Conservation (phyloP, 2,329 filamentous ascomycete species). For the Calonectria fujianensis region DNA sequence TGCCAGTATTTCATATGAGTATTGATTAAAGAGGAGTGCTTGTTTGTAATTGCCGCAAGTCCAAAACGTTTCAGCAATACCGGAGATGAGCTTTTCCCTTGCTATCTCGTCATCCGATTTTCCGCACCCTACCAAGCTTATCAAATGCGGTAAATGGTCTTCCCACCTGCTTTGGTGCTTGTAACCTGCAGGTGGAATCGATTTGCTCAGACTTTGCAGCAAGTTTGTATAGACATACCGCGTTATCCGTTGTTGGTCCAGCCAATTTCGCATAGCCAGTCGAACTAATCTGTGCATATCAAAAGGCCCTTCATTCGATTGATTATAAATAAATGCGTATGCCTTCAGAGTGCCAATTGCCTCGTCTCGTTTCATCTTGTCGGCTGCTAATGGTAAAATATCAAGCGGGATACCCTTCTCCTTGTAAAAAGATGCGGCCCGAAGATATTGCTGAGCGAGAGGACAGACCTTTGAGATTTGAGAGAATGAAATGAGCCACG, state of each 20-base stretch:
- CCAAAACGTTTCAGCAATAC: not conserved
- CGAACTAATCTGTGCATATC: constrained; percentile 60
- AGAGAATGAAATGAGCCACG: constrained; percentile 60
- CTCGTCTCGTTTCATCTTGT: constrained; percentile 44
- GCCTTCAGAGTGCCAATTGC: constrained; percentile 53
- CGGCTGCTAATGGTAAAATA: constrained; percentile 47
- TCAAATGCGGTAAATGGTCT: constrained; percentile 51
- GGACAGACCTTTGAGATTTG: constrained; percentile 53
- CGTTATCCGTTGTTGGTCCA: constrained; percentile 43
- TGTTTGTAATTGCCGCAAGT: constrained; percentile 34
- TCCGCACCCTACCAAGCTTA: constrained; percentile 28
- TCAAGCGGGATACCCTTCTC: constrained; percentile 56
- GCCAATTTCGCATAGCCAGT: constrained; percentile 56
- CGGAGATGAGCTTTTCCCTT: not conserved
- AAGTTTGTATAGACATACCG: constrained; percentile 21
- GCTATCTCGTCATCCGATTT: not conserved
- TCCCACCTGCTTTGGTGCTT: constrained; percentile 49
- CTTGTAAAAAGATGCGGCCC: constrained; percentile 56
- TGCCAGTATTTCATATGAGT: not conserved
- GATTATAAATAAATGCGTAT: constrained; percentile 58
- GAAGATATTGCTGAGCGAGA: constrained; percentile 55
- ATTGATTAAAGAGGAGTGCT: constrained; percentile 36
- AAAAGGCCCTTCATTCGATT: constrained; percentile 11
- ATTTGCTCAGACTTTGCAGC: constrained; percentile 37
- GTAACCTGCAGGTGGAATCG: constrained; percentile 42